Conservation (phyloP, 2,329 filamentous ascomycete genomes). For the Helminthosporium solani region DNA sequence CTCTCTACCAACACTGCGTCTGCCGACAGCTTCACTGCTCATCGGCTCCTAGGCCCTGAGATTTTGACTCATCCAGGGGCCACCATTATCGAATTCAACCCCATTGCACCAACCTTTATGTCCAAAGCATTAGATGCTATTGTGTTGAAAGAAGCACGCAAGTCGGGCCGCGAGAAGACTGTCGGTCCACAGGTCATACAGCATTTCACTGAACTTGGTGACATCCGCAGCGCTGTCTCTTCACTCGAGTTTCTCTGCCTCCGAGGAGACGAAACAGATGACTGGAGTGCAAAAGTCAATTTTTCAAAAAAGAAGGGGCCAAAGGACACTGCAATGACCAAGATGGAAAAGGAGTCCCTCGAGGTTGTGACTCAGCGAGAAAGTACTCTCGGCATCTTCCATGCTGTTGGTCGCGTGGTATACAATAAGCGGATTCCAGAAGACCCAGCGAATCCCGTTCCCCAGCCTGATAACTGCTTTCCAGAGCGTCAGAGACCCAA, state of each 20-base stretch:
- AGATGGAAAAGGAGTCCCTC: conserved; percentile 75
- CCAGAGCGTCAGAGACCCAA: conserved; percentile 48
- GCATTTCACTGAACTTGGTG: conserved; percentile 79
- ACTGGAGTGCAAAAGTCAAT: conserved; percentile 76
- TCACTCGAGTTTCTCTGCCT: conserved; percentile 90
- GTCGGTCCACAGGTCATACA: conserved; percentile 79
- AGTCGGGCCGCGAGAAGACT: conserved; percentile 71
- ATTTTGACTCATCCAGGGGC: conserved; percentile 79
- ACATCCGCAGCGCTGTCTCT: conserved; percentile 89
- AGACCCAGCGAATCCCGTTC: conserved; percentile 28
- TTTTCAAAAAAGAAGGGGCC: conserved; percentile 59
- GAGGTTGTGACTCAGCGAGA: conserved; percentile 83
- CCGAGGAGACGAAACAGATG: conserved; percentile 73
- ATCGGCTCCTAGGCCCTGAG: conserved; percentile 83
- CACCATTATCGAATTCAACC: conserved; percentile 86
- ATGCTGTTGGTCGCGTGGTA: conserved; percentile 91
- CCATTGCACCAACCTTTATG: conserved; percentile 82
- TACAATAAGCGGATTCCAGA: conserved; percentile 82
- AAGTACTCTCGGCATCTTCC: conserved; percentile 88
- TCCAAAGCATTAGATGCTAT: conserved; percentile 80
- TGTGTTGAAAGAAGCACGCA: conserved; percentile 79
- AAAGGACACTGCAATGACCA: conserved; percentile 65
- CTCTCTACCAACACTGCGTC: conserved; percentile 81
- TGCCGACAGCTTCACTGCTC: conserved; percentile 88
- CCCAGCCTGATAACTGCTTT: conserved; percentile 50